These are phyloP conservation scores for Cajanus cajan DNA, from an alignment of 306 rosid genomes.

Conservation along the genomic window DNA sequence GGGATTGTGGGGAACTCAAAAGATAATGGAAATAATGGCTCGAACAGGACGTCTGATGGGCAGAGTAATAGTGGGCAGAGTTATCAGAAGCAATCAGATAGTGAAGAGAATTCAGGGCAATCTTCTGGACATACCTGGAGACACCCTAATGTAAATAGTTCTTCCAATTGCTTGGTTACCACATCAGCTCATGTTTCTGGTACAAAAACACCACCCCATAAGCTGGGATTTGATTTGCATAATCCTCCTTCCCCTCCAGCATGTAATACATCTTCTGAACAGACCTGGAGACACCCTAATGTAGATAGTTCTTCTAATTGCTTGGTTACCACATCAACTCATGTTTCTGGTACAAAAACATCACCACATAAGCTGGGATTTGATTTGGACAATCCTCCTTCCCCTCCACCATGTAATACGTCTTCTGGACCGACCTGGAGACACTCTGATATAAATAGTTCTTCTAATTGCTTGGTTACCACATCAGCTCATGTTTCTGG, in stretches of 20 bases:
- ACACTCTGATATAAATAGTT: conserved; percentile 39
- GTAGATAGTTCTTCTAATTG: conserved; percentile 47
- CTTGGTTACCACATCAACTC: conserved; percentile 41
- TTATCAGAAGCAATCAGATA: conserved; percentile 60
- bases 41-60: conserved; percentile 42
- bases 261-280: conserved; percentile 55
- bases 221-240: conserved; percentile 44
- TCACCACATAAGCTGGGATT: conserved; percentile 40
- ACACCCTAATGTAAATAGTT: conserved; percentile 40
- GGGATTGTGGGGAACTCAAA: conserved; percentile 36
- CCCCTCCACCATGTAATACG: conserved; percentile 44
- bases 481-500: conserved; percentile 40
- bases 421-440: conserved; percentile 72
- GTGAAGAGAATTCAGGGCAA: conserved; percentile 70
- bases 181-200: conserved; percentile 42
- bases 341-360: conserved; percentile 38
- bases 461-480: conserved; percentile 50
- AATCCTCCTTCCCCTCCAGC: conserved; percentile 56
- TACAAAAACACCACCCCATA: conserved; percentile 31
- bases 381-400: conserved; percentile 49
- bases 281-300: conserved; percentile 55
- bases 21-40: conserved; percentile 49
- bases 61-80: conserved; percentile 48
- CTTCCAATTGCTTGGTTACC: conserved; percentile 51
- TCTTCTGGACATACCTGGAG: conserved; percentile 75